phyloP scores from a whole-genome alignment of 768 basidiomycete genomes.

The Pisolithus orientalis region DNA sequence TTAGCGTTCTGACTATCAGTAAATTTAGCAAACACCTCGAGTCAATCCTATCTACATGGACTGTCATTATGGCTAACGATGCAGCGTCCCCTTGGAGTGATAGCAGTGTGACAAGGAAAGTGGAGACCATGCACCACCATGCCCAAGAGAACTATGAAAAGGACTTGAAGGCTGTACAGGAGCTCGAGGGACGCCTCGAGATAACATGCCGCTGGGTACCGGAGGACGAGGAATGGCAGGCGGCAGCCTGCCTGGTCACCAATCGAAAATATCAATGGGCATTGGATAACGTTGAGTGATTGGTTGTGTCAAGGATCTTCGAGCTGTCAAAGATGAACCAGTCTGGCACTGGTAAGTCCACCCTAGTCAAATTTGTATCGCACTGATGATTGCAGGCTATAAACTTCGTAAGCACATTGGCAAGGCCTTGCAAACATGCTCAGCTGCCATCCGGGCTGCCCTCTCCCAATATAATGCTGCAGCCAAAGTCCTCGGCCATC shows the following conservation, averaged over 20 bases:
- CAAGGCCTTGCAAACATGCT: constrained; percentile 1
- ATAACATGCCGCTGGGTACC: neutral
- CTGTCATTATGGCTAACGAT: too few species aligned
- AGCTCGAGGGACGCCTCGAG: constrained; percentile 4
- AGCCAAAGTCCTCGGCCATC: neutral
- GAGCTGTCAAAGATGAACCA: constrained; percentile 18
- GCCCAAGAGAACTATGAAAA: constrained; percentile 8
- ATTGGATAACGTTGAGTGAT: constrained; percentile 10
- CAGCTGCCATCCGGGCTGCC: constrained; percentile 12
- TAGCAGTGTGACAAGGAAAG: neutral
- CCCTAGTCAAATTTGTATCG: too few species aligned
- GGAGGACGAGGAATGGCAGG: constrained; percentile 5
- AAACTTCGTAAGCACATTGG: constrained; percentile 5
- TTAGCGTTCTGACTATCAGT: neutral
- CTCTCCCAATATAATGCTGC: neutral
- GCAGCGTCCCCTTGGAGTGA: neutral
- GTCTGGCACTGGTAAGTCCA: constrained; percentile 10
- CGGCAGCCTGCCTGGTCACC: neutral
- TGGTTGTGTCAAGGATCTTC: constrained; percentile 12
- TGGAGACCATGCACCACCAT: constrained; percentile 8
- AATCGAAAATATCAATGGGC: constrained; percentile 4
- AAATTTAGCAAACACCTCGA: too few species aligned
- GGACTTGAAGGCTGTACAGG: constrained; percentile 4
- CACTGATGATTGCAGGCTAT: neutral
- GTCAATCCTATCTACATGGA: too few species aligned